Evolutionary conservation across 306 rosid species (phyloP).

Genomic region (Clitoria ternatea): DNA sequence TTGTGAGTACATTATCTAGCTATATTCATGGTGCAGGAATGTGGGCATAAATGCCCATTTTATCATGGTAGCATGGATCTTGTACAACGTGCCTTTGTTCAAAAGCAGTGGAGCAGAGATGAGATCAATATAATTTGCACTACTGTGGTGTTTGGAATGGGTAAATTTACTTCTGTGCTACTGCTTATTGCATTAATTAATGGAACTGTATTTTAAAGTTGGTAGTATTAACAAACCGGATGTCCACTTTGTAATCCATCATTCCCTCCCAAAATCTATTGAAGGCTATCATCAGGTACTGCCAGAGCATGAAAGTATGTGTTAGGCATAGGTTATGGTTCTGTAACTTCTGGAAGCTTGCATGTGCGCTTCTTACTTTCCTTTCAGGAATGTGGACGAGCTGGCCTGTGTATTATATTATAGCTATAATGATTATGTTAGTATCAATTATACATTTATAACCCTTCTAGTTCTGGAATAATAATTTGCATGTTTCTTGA

Average conservation of each 20-base stretch:
- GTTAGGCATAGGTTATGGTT: slow-evolving; percentile 1
- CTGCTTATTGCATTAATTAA: slow-evolving; percentile 27
- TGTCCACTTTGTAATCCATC: slow-evolving; percentile 97
- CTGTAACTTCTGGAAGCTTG: slow-evolving; percentile 26
- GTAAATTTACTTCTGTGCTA: slow-evolving; percentile 45
- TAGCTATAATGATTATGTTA: slow-evolving; percentile 87
- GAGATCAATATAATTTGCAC: slow-evolving; percentile 93
- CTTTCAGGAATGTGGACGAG: slow-evolving; percentile 97
- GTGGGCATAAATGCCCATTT: slow-evolving; percentile 90
- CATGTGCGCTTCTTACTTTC: slow-evolving; percentile 5
- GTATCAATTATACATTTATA: slow-evolving; percentile 34
- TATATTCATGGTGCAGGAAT: slow-evolving; percentile 58
- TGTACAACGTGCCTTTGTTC: slow-evolving; percentile 76
- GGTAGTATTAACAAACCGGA: slow-evolving; percentile 90
- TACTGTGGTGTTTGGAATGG: slow-evolving; percentile 99
- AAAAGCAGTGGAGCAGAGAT: slow-evolving; percentile 98
- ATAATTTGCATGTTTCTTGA: slow-evolving; percentile 3
- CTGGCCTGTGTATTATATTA: slow-evolving; percentile 96
- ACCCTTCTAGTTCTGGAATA: slow-evolving; percentile 10
- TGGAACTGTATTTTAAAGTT: slow-evolving; percentile 24
- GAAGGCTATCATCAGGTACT: slow-evolving; percentile 98
- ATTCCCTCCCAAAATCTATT: slow-evolving; percentile 93
- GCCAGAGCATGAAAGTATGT: slow-evolving; percentile 10
- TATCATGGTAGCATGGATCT: slow-evolving; percentile 97
- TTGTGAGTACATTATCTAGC: slow-evolving; percentile 28